These are phyloP conservation scores for Pueraria montana DNA, from an alignment of 306 rosid species.

Conservation along the genomic window DNA sequence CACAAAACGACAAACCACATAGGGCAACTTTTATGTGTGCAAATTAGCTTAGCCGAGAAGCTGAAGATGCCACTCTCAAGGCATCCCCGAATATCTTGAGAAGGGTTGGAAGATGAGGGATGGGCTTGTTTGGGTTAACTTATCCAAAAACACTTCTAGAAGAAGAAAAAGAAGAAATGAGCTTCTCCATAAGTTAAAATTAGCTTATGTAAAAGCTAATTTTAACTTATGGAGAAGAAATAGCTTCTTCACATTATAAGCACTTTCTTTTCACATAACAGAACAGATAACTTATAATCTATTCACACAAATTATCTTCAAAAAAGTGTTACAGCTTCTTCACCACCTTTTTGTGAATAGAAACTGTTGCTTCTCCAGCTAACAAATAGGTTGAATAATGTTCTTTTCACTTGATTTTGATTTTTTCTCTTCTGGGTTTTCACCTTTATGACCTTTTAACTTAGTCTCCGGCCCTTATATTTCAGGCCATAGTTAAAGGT, in stretches of 20 bases:
- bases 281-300: too few species aligned
- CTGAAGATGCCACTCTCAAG: conserved; percentile 5
- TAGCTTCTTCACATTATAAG: too few species aligned
- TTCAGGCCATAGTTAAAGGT: background rate
- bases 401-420: background rate
- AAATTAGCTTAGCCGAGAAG: background rate
- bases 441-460: background rate
- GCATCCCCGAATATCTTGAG: background rate
- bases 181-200: too few species aligned
- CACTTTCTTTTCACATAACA: too few species aligned
- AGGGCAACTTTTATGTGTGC: background rate
- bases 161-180: too few species aligned
- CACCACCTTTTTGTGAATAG: background rate
- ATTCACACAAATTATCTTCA: too few species aligned
- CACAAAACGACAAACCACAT: background rate
- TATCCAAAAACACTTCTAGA: too few species aligned
- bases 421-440: background rate
- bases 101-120: too few species aligned
- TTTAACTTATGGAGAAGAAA: too few species aligned
- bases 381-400: background rate
- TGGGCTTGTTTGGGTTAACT: too few species aligned
- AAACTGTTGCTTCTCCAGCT: background rate
- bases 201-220: too few species aligned
- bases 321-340: background rate
- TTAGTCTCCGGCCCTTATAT: background rate